Base-by-base conservation (phyloP, 1,139 yeast genomes). In the Ashbya aceris region DNA sequence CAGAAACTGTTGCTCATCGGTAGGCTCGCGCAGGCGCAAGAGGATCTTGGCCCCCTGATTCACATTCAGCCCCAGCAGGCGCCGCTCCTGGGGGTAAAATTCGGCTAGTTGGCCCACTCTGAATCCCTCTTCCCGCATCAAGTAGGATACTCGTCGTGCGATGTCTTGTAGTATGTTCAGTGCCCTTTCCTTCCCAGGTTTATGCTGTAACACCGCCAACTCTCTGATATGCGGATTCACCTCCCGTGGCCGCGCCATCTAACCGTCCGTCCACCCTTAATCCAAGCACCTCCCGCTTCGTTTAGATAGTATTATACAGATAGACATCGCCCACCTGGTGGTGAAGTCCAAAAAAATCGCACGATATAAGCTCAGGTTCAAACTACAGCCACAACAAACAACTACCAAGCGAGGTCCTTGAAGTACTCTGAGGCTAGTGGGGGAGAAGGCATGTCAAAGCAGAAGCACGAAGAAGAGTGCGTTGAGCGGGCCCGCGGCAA, bases 61-160 rank as follows among this genome's bases (percentile, higher is more conserved):
- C n/a, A 86, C 87, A 62, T 91, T 91, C 46, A 87, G 63, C 0
- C 98, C 97, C 11, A 89, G 65, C 28, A 91, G 63, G 30, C 72
- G 65, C 2, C 73, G 68, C 54, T 76, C 71, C 49, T 74, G 79
- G n/a, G 97, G 97, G 51, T 68, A 83, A 76, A 91, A 84, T 62
- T 91, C 98, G 51, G 84, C 76, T 14, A 91, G 61, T 0, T 75
- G 67, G 1, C 77, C 79, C 2, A 89, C 91, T 45, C 73, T 75
- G 56, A 84, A 76, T 11, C 74, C 73, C 49, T 79, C 72, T 40
- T 76, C 74, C 44, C 76, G 74, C 77, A 91, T 84, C 40, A 91
- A 64, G 1, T 95, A 95, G 0, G 85, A 80, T 29, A 79, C 83
- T 11, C 67, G 56, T 32, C 69, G 71, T 9, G 85, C 83, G 11